A percentile compares a stretch with the other conserved stretches of the same genome.
These are phyloP conservation scores for Kwoniella dendrophila DNA, from an alignment of 768 basidiomycete species.

Conservation along the genomic window DNA sequence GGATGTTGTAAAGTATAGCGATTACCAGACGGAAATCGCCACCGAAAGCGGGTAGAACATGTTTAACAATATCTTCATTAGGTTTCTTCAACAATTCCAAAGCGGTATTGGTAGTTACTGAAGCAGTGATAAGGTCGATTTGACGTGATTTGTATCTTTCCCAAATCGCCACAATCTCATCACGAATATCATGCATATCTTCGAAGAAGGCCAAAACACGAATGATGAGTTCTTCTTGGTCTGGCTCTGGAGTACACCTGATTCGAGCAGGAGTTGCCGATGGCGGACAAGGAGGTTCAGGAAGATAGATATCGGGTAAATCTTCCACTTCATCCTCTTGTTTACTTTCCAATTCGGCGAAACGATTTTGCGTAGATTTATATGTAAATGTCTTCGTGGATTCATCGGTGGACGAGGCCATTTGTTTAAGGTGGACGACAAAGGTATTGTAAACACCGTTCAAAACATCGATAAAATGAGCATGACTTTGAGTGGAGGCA, in stretches of 20 bases:
- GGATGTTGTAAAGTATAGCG: not conserved
- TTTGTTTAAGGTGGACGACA: not conserved
- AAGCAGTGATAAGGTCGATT: constrained; percentile 21
- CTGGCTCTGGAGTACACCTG: constrained; percentile 1
- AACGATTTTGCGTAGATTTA: not conserved
- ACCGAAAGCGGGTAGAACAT: constrained; percentile 8
- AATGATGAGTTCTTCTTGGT: constrained; percentile 9
- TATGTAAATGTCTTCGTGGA: not conserved
- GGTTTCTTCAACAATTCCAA: constrained; percentile 18
- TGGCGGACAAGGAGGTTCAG: constrained; percentile 15
- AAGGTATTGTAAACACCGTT: constrained; percentile 1
- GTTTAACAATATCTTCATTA: constrained; percentile 14
- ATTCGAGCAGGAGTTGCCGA: not conserved
- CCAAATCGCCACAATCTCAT: constrained; percentile 26
- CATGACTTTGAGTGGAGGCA: not conserved
- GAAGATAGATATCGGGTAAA: constrained; percentile 24
- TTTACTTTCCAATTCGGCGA: constrained; percentile 1
- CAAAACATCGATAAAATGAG: constrained; percentile 19
- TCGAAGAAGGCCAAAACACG: constrained; percentile 15
- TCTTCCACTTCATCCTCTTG: constrained; percentile 18
- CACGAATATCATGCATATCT: constrained; percentile 19
- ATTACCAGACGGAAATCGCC: not conserved
- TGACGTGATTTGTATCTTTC: constrained; percentile 8
- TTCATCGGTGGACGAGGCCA: not conserved
- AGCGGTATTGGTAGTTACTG: constrained; percentile 26